Percentiles rank a stretch among this genome's conserved stretches.
phyloP scores from a whole-genome alignment of 495 filamentous ascomycete species.

The Penicillium paradoxum region DNA sequence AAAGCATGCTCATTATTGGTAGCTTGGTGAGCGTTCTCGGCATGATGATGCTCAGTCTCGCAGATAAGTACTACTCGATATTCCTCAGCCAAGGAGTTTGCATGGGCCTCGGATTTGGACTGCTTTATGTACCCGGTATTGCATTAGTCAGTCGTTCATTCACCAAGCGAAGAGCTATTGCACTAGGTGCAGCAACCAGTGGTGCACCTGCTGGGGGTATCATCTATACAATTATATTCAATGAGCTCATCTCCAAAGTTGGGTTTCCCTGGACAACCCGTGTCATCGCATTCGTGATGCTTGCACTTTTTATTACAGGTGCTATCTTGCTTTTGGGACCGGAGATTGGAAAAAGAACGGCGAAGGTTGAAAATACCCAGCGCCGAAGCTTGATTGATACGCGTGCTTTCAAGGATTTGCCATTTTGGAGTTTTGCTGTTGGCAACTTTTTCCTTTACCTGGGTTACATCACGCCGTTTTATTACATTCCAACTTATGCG shows the following conservation, averaged over 20 bases:
- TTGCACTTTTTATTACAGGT: slow-evolving; percentile 38
- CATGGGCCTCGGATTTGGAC: slow-evolving; percentile 31
- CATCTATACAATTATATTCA: slow-evolving; percentile 50
- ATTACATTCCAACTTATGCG: slow-evolving; percentile 55
- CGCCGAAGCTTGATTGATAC: slow-evolving; percentile 15
- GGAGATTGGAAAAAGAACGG: background rate
- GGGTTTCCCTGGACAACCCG: slow-evolving; percentile 51
- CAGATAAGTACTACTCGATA: slow-evolving; percentile 27
- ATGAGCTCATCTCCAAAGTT: slow-evolving; percentile 36
- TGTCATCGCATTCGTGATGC: slow-evolving; percentile 45
- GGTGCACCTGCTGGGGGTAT: slow-evolving; percentile 45
- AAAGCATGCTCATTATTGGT: slow-evolving; percentile 21
- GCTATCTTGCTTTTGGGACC: slow-evolving; percentile 28
- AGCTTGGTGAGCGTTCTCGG: slow-evolving; percentile 32
- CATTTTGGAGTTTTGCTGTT: slow-evolving; percentile 26
- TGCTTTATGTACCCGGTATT: slow-evolving; percentile 39
- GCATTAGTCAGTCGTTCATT: slow-evolving; percentile 40
- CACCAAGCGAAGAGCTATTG: slow-evolving; percentile 29
- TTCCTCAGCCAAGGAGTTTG: slow-evolving; percentile 35
- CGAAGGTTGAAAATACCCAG: background rate
- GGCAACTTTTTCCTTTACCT: slow-evolving; percentile 47
- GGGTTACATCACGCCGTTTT: slow-evolving; percentile 60
- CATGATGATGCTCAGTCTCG: slow-evolving; percentile 40
- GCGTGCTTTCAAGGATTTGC: slow-evolving; percentile 25
- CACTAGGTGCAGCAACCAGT: slow-evolving; percentile 39